Base-by-base conservation (phyloP, 2,329 filamentous ascomycete species). In the Pyrenophora teres region DNA sequence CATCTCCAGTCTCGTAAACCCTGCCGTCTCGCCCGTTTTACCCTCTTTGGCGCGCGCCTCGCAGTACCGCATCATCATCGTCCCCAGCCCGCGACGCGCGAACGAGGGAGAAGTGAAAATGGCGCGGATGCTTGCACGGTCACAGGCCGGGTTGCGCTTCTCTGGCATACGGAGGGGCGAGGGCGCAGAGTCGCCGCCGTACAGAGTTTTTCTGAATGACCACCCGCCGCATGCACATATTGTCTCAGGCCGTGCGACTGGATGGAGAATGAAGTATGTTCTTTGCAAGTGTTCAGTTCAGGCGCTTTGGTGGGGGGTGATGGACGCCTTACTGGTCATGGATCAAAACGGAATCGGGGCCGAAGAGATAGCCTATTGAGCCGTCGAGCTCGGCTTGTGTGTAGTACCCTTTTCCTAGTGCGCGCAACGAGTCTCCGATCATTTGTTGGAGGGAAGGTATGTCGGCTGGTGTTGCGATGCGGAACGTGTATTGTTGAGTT, bases 11-110 rank as follows among this genome's bases (percentile, higher is more conserved):
- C 64, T 59, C 27, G 21, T 38, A 38, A 71, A 73, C 4, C 70
- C 70, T 0, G 46, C 52, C 9, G 54, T 53, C 37, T 57, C 47
- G 7, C 15, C 39, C 2, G 18, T 30, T n/a, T 54, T 56, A 0
- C 62, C 68, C 10, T 60, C 63, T 2, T 47, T 33, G 3, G 70
- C 70, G 4, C 53, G 54, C 41, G 49, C 60, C 46, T 73, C 70
- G 42, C 70, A 73, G 51, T 68, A 64, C 57, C 70, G 57, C 70
- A 73, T 72, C 68, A 73, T 64, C 70, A 72, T 73, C 2, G 69
- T 73, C 0, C 70, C 70, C 6, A 73, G 57, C 0, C 69, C 69
- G 4, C 55, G 57, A 2, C 69, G 59, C 32, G 67, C 65, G 44
- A 53, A 70, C 6, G 50, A 53, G 0, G 70, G 70, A 54, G 64